Conservation (phyloP, 352 stramenopile genomes). For the Phytophthora idaei region DNA sequence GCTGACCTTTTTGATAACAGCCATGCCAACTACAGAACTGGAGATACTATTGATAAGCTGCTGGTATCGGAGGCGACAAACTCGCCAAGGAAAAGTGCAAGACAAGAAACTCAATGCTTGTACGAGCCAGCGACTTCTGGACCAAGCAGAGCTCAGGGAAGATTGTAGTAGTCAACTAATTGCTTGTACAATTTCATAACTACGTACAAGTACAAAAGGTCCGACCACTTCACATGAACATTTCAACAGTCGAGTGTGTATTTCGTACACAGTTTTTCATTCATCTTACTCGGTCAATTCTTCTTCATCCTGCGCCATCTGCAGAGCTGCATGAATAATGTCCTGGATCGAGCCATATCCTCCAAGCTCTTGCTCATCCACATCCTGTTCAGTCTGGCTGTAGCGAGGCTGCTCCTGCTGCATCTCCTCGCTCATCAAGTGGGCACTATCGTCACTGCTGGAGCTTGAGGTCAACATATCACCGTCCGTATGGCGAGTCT, state of each 20-base stretch:
- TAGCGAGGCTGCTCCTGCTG: slow-evolving; percentile 21
- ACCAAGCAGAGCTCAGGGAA: slow-evolving; percentile 5
- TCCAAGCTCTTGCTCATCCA: slow-evolving; percentile 34
- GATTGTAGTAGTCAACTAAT: neutral
- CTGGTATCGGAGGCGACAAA: slow-evolving; percentile 34
- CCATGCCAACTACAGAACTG: slow-evolving; percentile 10
- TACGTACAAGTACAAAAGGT: neutral
- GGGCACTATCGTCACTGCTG: slow-evolving; percentile 27
- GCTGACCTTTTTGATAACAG: neutral
- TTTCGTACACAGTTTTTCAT: slow-evolving; percentile 24
- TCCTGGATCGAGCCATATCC: slow-evolving; percentile 47
- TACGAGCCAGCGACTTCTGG: slow-evolving; percentile 3
- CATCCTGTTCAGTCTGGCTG: slow-evolving; percentile 6
- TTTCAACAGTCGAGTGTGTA: slow-evolving; percentile 20
- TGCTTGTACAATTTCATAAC: neutral
- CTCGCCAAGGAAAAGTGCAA: slow-evolving; percentile 25
- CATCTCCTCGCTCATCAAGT: slow-evolving; percentile 10
- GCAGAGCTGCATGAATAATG: slow-evolving; percentile 63
- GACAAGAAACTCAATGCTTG: slow-evolving; percentile 15
- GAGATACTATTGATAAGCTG: slow-evolving; percentile 63
- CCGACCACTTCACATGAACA: slow-evolving; percentile 12
- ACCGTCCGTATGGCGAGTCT: slow-evolving; percentile 33
- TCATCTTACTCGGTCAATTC: slow-evolving; percentile 40
- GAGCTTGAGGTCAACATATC: slow-evolving; percentile 32
- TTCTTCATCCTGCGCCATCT: slow-evolving; percentile 70